These are phyloP conservation scores for Cafeteria roenbergensis DNA, from an alignment of 108 stramenopile genomes.

Conservation along the genomic window DNA sequence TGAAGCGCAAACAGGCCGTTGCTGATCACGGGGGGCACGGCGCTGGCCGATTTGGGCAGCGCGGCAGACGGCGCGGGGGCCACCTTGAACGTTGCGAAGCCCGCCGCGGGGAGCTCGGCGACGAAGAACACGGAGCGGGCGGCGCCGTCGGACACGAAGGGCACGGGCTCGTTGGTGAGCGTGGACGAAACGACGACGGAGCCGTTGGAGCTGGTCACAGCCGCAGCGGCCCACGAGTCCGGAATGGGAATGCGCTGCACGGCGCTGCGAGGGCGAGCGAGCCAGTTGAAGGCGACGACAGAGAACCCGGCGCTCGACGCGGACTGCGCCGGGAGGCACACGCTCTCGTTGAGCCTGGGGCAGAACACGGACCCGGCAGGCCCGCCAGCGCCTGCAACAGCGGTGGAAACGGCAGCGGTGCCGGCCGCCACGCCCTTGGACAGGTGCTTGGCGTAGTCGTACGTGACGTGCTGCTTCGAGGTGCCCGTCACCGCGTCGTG, in stretches of 20 bases:
- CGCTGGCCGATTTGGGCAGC: neutral
- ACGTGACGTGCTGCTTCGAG: constrained; percentile 66
- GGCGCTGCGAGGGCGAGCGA: no score
- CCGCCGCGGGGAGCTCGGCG: neutral
- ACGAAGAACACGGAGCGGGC: neutral
- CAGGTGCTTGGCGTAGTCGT: constrained; percentile 69
- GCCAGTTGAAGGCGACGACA: constrained; percentile 66
- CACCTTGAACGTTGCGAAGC: neutral
- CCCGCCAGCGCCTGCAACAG: no score
- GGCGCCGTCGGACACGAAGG: neutral
- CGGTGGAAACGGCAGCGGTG: constrained; percentile 7
- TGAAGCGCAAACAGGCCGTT: neutral
- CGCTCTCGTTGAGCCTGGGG: constrained; percentile 65
- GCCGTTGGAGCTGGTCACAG: no score
- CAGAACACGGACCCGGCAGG: neutral
- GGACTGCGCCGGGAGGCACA: constrained; percentile 55
- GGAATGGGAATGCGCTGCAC: no score
- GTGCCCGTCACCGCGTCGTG: constrained; percentile 80
- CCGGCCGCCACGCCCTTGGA: constrained; percentile 4
- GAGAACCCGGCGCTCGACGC: constrained; percentile 36
- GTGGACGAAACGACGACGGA: no score
- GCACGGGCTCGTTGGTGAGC: neutral
- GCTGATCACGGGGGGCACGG: neutral
- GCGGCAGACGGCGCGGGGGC: neutral
- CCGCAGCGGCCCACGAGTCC: no score